These are phyloP conservation scores for Fonsecaea nubica DNA, from an alignment of 2,329 filamentous ascomycete species.

Conservation along the genomic window DNA sequence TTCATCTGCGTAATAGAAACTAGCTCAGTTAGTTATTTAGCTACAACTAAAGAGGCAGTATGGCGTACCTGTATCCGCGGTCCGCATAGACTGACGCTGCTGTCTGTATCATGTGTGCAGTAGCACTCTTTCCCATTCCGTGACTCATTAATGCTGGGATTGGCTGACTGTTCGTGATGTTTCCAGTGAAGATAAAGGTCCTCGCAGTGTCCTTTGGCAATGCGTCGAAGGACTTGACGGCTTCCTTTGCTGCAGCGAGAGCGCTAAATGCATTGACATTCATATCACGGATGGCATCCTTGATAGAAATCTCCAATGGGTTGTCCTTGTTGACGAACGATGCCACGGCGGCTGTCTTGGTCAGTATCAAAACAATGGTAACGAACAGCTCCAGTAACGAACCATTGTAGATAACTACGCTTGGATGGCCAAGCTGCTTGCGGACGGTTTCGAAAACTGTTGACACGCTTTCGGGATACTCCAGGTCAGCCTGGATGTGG, in stretches of 20 bases:
- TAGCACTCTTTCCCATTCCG: constrained; percentile 53
- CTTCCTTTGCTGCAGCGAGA: constrained; percentile 51
- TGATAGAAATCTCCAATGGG: constrained; percentile 43
- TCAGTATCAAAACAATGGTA: constrained; percentile 18
- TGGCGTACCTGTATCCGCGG: constrained; percentile 44
- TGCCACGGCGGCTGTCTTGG: background rate
- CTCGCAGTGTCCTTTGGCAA: constrained; percentile 41
- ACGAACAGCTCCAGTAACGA: constrained; percentile 13
- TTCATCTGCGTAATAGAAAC: constrained; percentile 62
- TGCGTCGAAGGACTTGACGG: constrained; percentile 43
- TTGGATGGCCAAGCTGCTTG: constrained; percentile 39
- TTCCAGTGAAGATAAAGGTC: constrained; percentile 48
- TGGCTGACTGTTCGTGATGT: constrained; percentile 47
- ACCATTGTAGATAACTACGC: constrained; percentile 44
- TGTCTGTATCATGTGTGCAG: constrained; percentile 42
- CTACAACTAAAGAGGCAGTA: background rate
- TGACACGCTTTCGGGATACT: constrained; percentile 43
- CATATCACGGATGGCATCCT: constrained; percentile 38
- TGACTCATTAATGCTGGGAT: constrained; percentile 42
- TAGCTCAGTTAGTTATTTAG: background rate
- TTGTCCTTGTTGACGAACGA: constrained; percentile 35
- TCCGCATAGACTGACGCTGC: constrained; percentile 45
- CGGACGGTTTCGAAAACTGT: constrained; percentile 50
- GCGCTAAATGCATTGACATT: constrained; percentile 48
- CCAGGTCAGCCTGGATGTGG: constrained; percentile 46